Base-by-base conservation (phyloP, 441 rosid genomes). In the Corymbia citriodora region DNA sequence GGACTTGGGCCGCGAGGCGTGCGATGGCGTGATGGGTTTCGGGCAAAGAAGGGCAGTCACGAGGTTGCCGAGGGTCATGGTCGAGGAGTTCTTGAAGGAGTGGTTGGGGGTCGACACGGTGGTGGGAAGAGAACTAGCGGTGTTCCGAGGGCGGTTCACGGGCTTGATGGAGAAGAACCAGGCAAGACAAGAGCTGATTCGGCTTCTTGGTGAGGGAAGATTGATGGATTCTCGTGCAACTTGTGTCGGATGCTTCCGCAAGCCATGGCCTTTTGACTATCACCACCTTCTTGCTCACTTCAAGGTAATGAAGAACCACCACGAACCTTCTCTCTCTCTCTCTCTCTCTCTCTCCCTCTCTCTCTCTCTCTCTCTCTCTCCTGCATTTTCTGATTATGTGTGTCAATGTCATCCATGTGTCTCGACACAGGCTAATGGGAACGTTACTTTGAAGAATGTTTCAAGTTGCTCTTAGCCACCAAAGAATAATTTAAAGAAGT, bases 1-100 rank as follows among this genome's bases (percentile, higher is more conserved):
- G 91, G 95, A 95, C 92, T 93, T 96, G 55, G 97, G 96, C 21
- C 18, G 85, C 8, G 96, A 95, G 92, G 94, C 93, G 57, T 92
- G 95, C 61, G 94, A 95, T 87, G 90, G 89, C 17, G 93, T 95
- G 91, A 93, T 91, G 93, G 93, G 94, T n/a, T 92, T 55, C 87
- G 92, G 87, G 52, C 92, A 88, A 72, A 95, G 92, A 87, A 92
- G 95, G 49, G 97, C 94, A 27, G 94, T 96, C 74, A 94, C 95
- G 87, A 92, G 90, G 50, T 89, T 97, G 92, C 99, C 99, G 15
- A 94, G 92, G 68, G 87, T 95, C 33, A 96, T 97, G 99, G 93
- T 96, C 68, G 97, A 96, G 90, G 92, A 92, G 65, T 95, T 97
- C 90, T 90, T 96, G 90, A 92, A 87, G 90, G 96, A 97, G 86